phyloP scores from a whole-genome alignment of 495 filamentous ascomycete genomes.

The Lasiosphaeriaceae sp. region DNA sequence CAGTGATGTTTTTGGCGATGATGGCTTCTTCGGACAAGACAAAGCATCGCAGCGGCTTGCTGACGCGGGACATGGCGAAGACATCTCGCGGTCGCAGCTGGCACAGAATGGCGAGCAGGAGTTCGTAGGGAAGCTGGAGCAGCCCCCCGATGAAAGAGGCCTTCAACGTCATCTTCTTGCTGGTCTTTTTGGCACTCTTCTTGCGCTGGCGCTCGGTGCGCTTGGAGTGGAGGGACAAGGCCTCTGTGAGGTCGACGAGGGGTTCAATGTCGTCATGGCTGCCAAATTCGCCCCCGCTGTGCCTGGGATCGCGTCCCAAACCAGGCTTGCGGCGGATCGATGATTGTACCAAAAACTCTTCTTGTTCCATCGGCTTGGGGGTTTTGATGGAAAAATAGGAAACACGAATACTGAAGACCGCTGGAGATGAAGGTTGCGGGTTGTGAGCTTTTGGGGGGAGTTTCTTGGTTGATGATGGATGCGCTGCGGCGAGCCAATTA shows the following conservation, averaged over 20 bases:
- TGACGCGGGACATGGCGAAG: constrained; percentile 36
- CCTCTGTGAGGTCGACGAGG: constrained; percentile 19
- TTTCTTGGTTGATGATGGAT: too few relatives aligned
- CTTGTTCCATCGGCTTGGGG: too few relatives aligned
- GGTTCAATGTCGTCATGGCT: constrained; percentile 1
- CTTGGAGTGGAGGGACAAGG: constrained; percentile 45
- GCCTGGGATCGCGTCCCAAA: too few relatives aligned
- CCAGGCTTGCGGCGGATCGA: too few relatives aligned
- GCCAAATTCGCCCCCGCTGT: not conserved
- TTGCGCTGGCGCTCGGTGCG: constrained; percentile 44
- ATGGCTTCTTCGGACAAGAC: constrained; percentile 34
- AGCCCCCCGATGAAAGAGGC: constrained; percentile 18
- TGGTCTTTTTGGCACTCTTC: constrained; percentile 27
- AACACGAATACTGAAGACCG: too few relatives aligned
- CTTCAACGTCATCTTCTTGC: constrained; percentile 1
- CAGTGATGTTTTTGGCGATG: constrained; percentile 38
- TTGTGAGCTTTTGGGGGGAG: too few relatives aligned
- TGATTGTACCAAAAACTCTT: too few relatives aligned
- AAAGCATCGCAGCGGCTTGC: constrained; percentile 33
- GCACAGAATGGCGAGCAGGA: constrained; percentile 42
- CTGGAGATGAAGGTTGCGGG: too few relatives aligned
- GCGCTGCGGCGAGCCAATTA: too few relatives aligned
- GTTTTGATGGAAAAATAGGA: too few relatives aligned
- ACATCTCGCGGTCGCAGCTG: constrained; percentile 46
- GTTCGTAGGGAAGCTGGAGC: constrained; percentile 45